A percentile compares a stretch with the other conserved stretches of the same genome.
Conservation (phyloP, 129 eudicot genomes). For the Logfia minima region DNA sequence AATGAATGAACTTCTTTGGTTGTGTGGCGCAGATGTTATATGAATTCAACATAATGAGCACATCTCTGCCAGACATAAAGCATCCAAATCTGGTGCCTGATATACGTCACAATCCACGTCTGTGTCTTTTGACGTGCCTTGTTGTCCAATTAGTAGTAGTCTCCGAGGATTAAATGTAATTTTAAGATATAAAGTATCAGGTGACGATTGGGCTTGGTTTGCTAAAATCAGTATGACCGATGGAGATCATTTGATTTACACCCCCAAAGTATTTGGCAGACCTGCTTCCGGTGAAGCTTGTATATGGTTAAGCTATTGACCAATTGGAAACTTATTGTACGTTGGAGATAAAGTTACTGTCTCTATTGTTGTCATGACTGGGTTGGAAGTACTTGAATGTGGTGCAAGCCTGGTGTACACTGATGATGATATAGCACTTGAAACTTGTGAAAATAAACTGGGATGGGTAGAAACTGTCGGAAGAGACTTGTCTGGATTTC, state of each 20-base stretch:
- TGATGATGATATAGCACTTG: slow-evolving; percentile 6
- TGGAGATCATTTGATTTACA: slow-evolving; percentile 22
- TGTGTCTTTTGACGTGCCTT: slow-evolving; percentile 2
- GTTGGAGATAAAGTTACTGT: slow-evolving; percentile 26
- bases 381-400: slow-evolving; percentile 20
- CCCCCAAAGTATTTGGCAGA: slow-evolving; percentile 25
- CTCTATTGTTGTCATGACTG: slow-evolving; percentile 10
- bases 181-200: not conserved
- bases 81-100: not conserved
- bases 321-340: slow-evolving; percentile 17
- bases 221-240: slow-evolving; percentile 1
- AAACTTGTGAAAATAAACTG: not conserved
- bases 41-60: slow-evolving; percentile 9
- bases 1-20: not conserved
- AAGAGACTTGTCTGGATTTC: slow-evolving; percentile 25
- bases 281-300: slow-evolving; percentile 9
- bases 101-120: not conserved
- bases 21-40: slow-evolving; percentile 3
- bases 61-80: not conserved
- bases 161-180: slow-evolving; percentile 3
- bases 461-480: slow-evolving; percentile 9
- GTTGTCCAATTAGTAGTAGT: not conserved
- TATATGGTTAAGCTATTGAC: slow-evolving; percentile 41
- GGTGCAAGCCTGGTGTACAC: slow-evolving; percentile 33
- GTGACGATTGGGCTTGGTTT: slow-evolving; percentile 4